Percentiles rank a stretch among this genome's conserved stretches.
These are phyloP conservation scores for Coemansia umbellata DNA, from an alignment of 192 early-diverging fungal genomes.

Conservation along the genomic window DNA sequence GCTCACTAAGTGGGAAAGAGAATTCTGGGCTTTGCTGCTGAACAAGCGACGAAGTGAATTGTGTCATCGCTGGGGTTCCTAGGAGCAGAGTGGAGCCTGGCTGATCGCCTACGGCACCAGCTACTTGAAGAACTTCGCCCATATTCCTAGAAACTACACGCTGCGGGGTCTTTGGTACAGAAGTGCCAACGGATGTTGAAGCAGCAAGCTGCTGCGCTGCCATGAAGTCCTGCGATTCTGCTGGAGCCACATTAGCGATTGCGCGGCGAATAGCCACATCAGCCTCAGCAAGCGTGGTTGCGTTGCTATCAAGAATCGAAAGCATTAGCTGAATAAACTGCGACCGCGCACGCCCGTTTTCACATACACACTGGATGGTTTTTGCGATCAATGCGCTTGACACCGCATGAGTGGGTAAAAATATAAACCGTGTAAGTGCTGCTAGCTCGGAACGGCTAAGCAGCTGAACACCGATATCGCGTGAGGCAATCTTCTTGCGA, in stretches of 20 bases:
- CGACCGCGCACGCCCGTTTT: constrained; percentile 78
- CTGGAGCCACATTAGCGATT: constrained; percentile 10
- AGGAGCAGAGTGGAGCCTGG: constrained; percentile 8
- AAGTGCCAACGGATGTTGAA: neutral
- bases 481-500: constrained; percentile 44
- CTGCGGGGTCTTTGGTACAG: neutral
- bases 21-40: constrained; percentile 36
- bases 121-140: neutral
- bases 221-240: constrained; percentile 10
- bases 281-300: constrained; percentile 35
- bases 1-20: constrained; percentile 44
- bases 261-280: constrained; percentile 30
- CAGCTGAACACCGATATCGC: constrained; percentile 51
- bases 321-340: constrained; percentile 86
- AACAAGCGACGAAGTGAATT: constrained; percentile 33
- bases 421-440: constrained; percentile 81
- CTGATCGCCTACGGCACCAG: constrained; percentile 1
- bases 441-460: constrained; percentile 78
- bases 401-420: constrained; percentile 78
- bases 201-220: constrained; percentile 16
- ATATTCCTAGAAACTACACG: neutral
- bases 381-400: constrained; percentile 53
- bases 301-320: constrained; percentile 73
- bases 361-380: constrained; percentile 62
- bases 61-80: constrained; percentile 27